Evolutionary conservation across 1,284 basidiomycete species (phyloP).

Genomic region (Fomitopsis palustris): DNA sequence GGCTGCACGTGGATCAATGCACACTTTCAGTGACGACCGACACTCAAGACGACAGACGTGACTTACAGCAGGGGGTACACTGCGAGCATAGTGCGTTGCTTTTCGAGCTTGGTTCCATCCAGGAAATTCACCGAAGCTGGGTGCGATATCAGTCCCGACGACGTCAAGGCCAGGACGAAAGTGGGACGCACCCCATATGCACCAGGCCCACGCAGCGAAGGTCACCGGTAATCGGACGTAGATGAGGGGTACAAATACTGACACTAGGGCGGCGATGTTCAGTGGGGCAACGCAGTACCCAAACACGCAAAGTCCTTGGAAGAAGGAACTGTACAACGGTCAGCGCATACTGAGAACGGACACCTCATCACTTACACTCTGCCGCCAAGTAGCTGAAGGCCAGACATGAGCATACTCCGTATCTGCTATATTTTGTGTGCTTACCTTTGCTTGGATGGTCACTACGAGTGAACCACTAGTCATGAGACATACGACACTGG

Average conservation of each 20-base stretch:
- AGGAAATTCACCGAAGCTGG: conserved; percentile 91
- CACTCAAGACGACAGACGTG: background rate
- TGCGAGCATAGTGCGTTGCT: conserved; percentile 82
- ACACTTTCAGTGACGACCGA: background rate
- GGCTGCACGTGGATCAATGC: conserved; percentile 35
- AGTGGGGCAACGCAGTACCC: conserved; percentile 92
- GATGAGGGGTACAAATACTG: conserved; percentile 82
- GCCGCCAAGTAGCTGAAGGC: conserved; percentile 77
- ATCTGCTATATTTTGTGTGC: background rate
- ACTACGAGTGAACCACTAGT: conserved; percentile 87
- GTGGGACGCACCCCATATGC: conserved; percentile 82
- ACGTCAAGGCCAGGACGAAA: too few species aligned
- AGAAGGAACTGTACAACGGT: conserved; percentile 71
- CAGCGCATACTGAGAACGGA: background rate
- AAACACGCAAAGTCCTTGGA: conserved; percentile 90
- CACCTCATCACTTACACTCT: conserved; percentile 65
- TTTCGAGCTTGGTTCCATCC: conserved; percentile 89
- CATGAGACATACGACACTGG: conserved; percentile 87
- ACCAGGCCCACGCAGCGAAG: conserved; percentile 87
- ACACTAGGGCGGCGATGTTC: conserved; percentile 82
- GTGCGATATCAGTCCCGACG: background rate
- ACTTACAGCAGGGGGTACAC: conserved; percentile 89
- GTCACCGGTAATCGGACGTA: conserved; percentile 86
- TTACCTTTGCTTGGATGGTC: conserved; percentile 87
- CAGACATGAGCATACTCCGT: background rate